Evolutionary conservation across 345 rosid species (phyloP), one percentile per base, ranked within the genome.

Genomic region (Lepidium didymum): DNA sequence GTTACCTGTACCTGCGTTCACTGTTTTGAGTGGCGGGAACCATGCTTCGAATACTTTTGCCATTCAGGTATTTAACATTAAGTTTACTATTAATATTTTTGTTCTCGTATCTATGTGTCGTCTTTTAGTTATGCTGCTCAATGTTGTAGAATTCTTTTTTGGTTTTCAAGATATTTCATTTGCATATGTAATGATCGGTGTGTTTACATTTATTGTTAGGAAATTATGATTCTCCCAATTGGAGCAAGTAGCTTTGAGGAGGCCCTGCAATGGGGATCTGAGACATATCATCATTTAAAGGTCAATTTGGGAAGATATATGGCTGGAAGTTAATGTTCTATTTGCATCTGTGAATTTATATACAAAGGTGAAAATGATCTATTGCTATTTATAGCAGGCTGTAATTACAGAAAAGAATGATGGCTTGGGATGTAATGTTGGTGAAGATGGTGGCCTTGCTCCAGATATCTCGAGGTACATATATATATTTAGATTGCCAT

Each of bases 241-340:
- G 99, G 96, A 72, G 99, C 99, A 34, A 72, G 65, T 79, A 91
- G 83, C 76, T 91, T 91, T 84, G 87, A 86, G 81, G 99, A 94
- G 83, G 99, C 99, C 45, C 73, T 94, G 70, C 95, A 83, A 72
- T 89, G 92, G 93, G 99, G 97, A 73, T 78, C 99, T 51, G 99
- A 94, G 81, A 86, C 93, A 45, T 94, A 87, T 80, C 92, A 87
- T 76, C 99, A 94, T 76, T 84, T 94, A 64, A 94, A 94, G 97
- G 99, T 94, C 78, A 58, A 60, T 72, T 73, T 68, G 11, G 52
- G 57, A 4, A 9, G 68, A 67, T 60, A 54, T 40, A 59, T 23
- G 57, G 56, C 42, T 75, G 27, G 41, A 50, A 72, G 56, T 62
- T 56, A 44, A 25, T 50, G 62, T 31, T 19, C 16, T 43, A 8